These are phyloP conservation scores for Hypoxylon crocopeplum DNA, from an alignment of 495 filamentous ascomycete species.

Conservation along the genomic window DNA sequence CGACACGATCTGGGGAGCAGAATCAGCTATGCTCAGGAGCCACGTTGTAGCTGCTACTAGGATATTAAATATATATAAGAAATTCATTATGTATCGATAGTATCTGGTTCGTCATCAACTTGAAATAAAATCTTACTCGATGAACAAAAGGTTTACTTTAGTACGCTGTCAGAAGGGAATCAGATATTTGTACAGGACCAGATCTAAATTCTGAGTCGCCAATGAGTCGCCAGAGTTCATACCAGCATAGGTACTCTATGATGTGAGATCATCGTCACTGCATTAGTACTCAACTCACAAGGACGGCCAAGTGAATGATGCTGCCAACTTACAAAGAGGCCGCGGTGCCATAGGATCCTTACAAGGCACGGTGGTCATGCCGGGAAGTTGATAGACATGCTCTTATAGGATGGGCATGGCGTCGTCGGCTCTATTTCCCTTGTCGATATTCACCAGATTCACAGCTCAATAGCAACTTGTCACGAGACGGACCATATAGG, in stretches of 20 bases:
- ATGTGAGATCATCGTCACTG: conserved; percentile 2
- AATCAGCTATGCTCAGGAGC: background rate
- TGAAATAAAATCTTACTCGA: too few relatives aligned
- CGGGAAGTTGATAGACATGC: background rate
- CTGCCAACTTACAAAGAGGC: too few relatives aligned
- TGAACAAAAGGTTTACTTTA: too few relatives aligned
- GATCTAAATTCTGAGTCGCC: background rate
- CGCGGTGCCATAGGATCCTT: too few relatives aligned
- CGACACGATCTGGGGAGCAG: background rate
- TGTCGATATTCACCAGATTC: background rate
- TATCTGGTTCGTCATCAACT: too few relatives aligned
- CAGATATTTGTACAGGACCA: background rate
- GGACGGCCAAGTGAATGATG: background rate
- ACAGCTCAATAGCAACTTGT: too few relatives aligned
- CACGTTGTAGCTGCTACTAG: background rate
- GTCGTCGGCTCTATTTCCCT: background rate
- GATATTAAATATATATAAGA: background rate
- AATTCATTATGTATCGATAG: background rate
- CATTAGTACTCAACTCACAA: background rate
- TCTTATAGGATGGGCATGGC: background rate
- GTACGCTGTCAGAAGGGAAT: too few relatives aligned
- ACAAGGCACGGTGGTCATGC: too few relatives aligned
- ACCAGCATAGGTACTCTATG: background rate
- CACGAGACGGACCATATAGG: too few relatives aligned
- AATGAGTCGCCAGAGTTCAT: too few relatives aligned